phyloP scores from a whole-genome alignment of 2,329 filamentous ascomycete genomes.

The Cyclaneusma minus region DNA sequence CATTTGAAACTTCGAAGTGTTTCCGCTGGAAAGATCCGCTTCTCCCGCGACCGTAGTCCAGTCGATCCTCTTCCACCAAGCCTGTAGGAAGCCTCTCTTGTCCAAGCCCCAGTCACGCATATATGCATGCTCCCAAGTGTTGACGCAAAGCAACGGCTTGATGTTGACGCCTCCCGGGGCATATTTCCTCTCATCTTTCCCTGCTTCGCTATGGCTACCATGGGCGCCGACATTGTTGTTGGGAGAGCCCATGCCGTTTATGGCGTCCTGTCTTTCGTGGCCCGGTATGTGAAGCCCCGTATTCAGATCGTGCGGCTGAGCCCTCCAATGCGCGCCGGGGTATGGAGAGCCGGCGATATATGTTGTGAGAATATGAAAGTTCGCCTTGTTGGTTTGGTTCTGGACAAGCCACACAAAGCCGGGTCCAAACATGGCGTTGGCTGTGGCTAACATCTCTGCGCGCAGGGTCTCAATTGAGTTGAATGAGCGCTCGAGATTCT shows the following conservation, averaged over 20 bases:
- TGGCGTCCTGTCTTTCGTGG: constrained; percentile 23
- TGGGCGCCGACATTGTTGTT: constrained; percentile 19
- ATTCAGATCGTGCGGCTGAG: constrained; percentile 54
- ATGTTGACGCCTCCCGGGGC: constrained; percentile 54
- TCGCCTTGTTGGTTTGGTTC: constrained; percentile 24
- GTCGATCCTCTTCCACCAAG: constrained; percentile 81
- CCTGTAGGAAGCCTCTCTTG: constrained; percentile 60
- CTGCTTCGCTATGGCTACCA: constrained; percentile 13
- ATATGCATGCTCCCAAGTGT: constrained; percentile 94
- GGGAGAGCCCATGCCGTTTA: constrained; percentile 16
- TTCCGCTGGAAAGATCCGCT: no score
- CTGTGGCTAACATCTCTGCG: constrained; percentile 65
- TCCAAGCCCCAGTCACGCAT: constrained; percentile 61
- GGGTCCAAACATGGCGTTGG: constrained; percentile 85
- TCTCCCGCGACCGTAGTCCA: constrained; percentile 57
- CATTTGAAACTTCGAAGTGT: no score
- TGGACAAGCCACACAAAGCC: constrained; percentile 94
- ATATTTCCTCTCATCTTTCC: constrained; percentile 24
- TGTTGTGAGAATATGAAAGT: constrained; percentile 61
- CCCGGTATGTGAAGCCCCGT: constrained; percentile 29
- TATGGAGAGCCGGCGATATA: constrained; percentile 88
- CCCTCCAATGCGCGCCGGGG: constrained; percentile 66
- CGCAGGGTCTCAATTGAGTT: constrained; percentile 71
- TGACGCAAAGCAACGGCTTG: constrained; percentile 73
- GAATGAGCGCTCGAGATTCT: constrained; percentile 54